Evolutionary conservation across 257 asterid genomes (phyloP).

Genomic region (Primulina huaijiensis): DNA sequence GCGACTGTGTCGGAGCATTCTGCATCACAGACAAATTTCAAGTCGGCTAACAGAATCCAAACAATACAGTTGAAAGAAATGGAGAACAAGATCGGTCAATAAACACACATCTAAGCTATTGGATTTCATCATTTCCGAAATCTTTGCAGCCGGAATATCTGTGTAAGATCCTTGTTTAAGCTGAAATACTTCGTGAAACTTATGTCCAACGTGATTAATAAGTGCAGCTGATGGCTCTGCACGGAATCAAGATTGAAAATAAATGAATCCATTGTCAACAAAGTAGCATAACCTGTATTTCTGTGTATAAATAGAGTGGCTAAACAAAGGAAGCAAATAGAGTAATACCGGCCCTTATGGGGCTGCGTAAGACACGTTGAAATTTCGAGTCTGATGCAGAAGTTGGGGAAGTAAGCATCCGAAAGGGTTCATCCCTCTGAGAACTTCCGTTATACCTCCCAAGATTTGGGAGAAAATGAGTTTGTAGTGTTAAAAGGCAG

Average conservation of each 20-base stretch:
- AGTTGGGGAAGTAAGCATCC: conserved; percentile 42
- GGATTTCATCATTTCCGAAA: conserved; percentile 88
- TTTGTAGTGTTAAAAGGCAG: conserved; percentile 63
- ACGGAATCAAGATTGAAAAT: conserved; percentile 9
- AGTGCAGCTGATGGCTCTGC: conserved; percentile 48
- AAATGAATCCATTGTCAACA: not conserved
- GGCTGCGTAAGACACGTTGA: conserved; percentile 48
- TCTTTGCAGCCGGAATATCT: conserved; percentile 70
- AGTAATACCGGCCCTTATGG: conserved; percentile 48
- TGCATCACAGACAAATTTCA: conserved; percentile 29
- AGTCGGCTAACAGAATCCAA: conserved; percentile 14
- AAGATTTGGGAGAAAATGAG: conserved; percentile 43
- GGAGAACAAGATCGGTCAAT: conserved; percentile 5
- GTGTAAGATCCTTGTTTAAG: conserved; percentile 67
- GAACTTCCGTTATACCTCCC: conserved; percentile 37
- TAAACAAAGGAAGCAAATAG: not conserved
- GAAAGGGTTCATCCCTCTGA: conserved; percentile 41
- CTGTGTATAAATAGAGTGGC: not conserved
- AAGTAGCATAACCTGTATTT: not conserved
- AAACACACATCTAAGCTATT: conserved; percentile 82
- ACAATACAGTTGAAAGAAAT: conserved; percentile 1
- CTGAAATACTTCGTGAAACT: conserved; percentile 83
- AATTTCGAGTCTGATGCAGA: conserved; percentile 38
- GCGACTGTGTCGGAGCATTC: conserved; percentile 97
- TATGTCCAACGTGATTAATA: conserved; percentile 53